Conservation (phyloP, 345 rosid genomes). For the Jatropha curcas region DNA sequence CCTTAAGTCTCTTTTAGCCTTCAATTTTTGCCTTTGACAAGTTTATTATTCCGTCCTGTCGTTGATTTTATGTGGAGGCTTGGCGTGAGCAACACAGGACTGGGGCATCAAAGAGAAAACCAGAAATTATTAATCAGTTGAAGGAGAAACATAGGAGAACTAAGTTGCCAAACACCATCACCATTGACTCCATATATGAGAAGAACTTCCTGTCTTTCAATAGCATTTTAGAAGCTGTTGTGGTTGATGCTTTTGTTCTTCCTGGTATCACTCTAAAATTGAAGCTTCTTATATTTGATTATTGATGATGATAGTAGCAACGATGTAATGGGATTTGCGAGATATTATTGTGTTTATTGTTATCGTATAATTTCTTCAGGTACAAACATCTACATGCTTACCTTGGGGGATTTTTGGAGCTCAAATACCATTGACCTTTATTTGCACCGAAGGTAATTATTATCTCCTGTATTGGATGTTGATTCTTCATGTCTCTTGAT, state of each 20-base stretch:
- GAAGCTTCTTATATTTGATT: background rate
- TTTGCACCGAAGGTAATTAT: slow-evolving; percentile 71
- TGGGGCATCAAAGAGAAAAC: slow-evolving; percentile 60
- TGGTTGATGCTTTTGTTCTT: slow-evolving; percentile 64
- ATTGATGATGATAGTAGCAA: background rate
- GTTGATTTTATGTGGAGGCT: slow-evolving; percentile 39
- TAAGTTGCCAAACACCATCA: slow-evolving; percentile 69
- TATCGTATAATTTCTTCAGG: slow-evolving; percentile 41
- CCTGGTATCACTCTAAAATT: slow-evolving; percentile 44
- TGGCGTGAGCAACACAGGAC: slow-evolving; percentile 73
- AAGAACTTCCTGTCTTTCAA: slow-evolving; percentile 72
- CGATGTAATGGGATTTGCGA: background rate
- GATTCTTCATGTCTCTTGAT: background rate
- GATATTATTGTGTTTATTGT: background rate
- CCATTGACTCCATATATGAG: slow-evolving; percentile 76
- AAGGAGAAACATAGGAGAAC: slow-evolving; percentile 63
- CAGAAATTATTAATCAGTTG: slow-evolving; percentile 59
- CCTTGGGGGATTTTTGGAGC: slow-evolving; percentile 95
- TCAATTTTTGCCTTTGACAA: background rate
- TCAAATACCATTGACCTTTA: slow-evolving; percentile 88
- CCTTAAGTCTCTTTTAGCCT: background rate
- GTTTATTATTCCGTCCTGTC: background rate
- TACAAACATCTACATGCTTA: slow-evolving; percentile 87
- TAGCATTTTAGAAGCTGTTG: slow-evolving; percentile 78
- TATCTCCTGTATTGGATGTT: background rate